Evolutionary conservation across 768 basidiomycete genomes (phyloP).

Genomic region (Suillus sp.): DNA sequence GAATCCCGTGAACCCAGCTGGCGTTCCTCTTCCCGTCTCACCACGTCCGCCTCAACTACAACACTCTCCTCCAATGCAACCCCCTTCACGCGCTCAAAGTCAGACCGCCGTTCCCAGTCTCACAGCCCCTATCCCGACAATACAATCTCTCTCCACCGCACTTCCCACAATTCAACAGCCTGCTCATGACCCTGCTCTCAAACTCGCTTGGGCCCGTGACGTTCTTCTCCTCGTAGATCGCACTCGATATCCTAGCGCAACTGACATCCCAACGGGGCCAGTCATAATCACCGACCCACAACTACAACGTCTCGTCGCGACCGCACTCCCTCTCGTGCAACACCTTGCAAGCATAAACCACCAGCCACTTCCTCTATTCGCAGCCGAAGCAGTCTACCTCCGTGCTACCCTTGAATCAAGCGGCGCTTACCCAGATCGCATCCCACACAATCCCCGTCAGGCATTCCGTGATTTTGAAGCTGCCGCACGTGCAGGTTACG

Average conservation of each 20-base stretch:
- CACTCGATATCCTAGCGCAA: constrained; percentile 36
- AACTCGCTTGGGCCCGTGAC: constrained; percentile 80
- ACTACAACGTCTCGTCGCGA: constrained; percentile 58
- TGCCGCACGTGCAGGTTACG: constrained; percentile 76
- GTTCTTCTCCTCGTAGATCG: constrained; percentile 80
- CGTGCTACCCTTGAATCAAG: constrained; percentile 73
- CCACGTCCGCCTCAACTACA: constrained; percentile 16
- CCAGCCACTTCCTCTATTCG: constrained; percentile 41
- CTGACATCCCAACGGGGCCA: constrained; percentile 53
- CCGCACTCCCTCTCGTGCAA: constrained; percentile 68
- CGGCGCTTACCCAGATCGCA: constrained; percentile 67
- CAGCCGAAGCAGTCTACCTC: constrained; percentile 75
- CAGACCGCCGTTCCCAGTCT: constrained; percentile 46
- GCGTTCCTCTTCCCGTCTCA: constrained; percentile 24
- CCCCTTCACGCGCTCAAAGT: constrained; percentile 22
- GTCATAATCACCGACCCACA: constrained; percentile 58
- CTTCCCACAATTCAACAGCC: constrained; percentile 55
- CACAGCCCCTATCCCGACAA: constrained; percentile 69
- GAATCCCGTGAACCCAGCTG: constrained; percentile 17
- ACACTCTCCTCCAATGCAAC: constrained; percentile 22
- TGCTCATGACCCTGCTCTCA: constrained; percentile 56
- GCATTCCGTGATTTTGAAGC: constrained; percentile 92
- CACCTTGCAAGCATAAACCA: constrained; percentile 47
- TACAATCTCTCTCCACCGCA: constrained; percentile 57
- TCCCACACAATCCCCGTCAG: constrained; percentile 66